These are phyloP conservation scores for Taiwanofungus camphoratus DNA, from an alignment of 1,284 basidiomycete genomes.

Conservation along the genomic window DNA sequence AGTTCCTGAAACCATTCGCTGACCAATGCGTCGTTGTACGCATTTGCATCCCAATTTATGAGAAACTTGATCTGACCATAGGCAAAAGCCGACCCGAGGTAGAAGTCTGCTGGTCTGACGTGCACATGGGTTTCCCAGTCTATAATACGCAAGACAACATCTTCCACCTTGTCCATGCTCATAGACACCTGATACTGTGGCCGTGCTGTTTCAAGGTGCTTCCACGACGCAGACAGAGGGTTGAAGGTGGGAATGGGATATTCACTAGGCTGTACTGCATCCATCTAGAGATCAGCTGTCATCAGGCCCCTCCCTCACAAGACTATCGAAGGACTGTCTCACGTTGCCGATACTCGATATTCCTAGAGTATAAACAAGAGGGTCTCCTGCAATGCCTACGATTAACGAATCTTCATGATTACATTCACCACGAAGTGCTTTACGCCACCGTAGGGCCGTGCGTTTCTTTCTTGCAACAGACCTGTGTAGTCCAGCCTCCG, in stretches of 20 bases:
- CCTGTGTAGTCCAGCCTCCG: conserved; percentile 22
- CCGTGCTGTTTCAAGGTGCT: background rate
- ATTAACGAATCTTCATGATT: conserved; percentile 12
- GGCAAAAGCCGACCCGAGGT: conserved; percentile 16
- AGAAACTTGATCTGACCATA: conserved; percentile 12
- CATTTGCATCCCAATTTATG: conserved; percentile 20
- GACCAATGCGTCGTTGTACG: conserved; percentile 10
- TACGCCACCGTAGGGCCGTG: conserved; percentile 12
- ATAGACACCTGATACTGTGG: background rate
- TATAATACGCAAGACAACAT: conserved; percentile 9
- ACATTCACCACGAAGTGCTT: conserved; percentile 8
- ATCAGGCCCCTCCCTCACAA: conserved; percentile 12
- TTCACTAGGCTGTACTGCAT: conserved; percentile 3
- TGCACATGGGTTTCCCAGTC: conserved; percentile 16
- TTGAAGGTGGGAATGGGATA: conserved; percentile 3
- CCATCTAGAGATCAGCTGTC: conserved; percentile 2
- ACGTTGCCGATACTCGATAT: conserved; percentile 23
- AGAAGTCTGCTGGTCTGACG: conserved; percentile 18
- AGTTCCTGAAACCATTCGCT: conserved; percentile 1
- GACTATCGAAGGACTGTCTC: conserved; percentile 8
- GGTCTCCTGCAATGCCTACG: background rate
- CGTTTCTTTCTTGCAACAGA: conserved; percentile 20
- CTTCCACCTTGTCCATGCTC: background rate
- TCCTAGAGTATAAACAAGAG: conserved; percentile 2
- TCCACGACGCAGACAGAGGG: conserved; percentile 6